Evolutionary conservation across 2,329 filamentous ascomycete genomes (phyloP), one percentile per base, ranked within the genome.

Genomic region (Exophiala calicioides): DNA sequence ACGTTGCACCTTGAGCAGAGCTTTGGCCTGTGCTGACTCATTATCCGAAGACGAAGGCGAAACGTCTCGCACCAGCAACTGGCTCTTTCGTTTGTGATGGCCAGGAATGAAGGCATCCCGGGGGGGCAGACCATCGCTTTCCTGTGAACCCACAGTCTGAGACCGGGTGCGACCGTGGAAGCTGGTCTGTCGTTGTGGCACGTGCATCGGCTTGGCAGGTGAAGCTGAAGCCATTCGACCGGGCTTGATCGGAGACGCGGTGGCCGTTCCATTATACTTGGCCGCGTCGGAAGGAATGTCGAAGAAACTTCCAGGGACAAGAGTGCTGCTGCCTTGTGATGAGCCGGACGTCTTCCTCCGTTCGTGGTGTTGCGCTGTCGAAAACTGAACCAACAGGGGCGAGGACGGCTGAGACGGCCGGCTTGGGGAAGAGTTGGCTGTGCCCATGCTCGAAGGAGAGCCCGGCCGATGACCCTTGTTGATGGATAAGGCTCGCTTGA

Each of bases 1-100:
- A 26, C 91, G 80, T 64, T 98, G 93, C 3, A 98, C 91, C 40
- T 94, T 88, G 32, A 98, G 78, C 8, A 97, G 75, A 37, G 87
- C 90, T 64, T 90, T 95, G 5, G 90, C 87, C 60, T 94, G 88
- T 33, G 91, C 87, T 38, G 94, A 90, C 68, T 98, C 93, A 50
- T 95, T 98, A 63, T 98, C 93, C 0, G 93, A 98, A 0, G 91
- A 97, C 0, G 93, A 97, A 3, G 93, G 93, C 2, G 93, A 98
- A 69, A 96, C 86, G 33, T 60, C 58, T 30, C 56, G 51, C 65
- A 97, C 91, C 59, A 97, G 89, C 2, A 96, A 86, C 61, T 96
- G 93, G 64, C 91, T 97, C 58, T 90, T 82, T 29, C 93, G 84
- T 66, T 96, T 96, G 60, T 90, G 84, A 62, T 96, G 90, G 21